A percentile compares a stretch with the other conserved stretches of the same genome.
Evolutionary conservation across 2,329 filamentous ascomycete species (phyloP).

Genomic region (Talaromyces atroroseus): DNA sequence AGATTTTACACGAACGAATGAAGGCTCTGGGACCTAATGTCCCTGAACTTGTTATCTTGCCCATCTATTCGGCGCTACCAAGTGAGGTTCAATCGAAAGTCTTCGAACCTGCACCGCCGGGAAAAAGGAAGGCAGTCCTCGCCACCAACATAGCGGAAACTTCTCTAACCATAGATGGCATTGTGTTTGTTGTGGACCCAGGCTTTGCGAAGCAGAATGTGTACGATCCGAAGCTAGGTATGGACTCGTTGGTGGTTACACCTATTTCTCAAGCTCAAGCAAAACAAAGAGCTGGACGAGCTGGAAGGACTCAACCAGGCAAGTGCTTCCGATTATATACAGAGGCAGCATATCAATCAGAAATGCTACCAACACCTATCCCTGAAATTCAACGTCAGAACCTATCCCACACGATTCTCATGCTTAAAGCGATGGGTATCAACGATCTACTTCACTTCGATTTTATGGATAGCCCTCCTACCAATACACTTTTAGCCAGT

Average conservation of each 20-base stretch:
- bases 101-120: slow-evolving; percentile 87
- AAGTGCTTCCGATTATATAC: slow-evolving; percentile 96
- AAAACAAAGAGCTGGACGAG: slow-evolving; percentile 86
- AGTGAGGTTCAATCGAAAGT: slow-evolving; percentile 91
- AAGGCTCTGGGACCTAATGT: slow-evolving; percentile 87
- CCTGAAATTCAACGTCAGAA: slow-evolving; percentile 97
- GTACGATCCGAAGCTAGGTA: slow-evolving; percentile 93
- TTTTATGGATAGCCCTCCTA: slow-evolving; percentile 97
- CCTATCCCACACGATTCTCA: slow-evolving; percentile 83
- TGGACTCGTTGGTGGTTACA: slow-evolving; percentile 93
- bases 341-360: slow-evolving; percentile 88
- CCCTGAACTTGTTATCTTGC: slow-evolving; percentile 85
- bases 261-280: slow-evolving; percentile 96
- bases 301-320: slow-evolving; percentile 88
- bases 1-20: slow-evolving; percentile 92
- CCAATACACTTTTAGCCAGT: slow-evolving; percentile 95
- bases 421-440: slow-evolving; percentile 99
- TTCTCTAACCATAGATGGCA: slow-evolving; percentile 94
- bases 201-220: slow-evolving; percentile 98
- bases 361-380: slow-evolving; percentile 94
- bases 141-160: slow-evolving; percentile 98
- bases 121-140: slow-evolving; percentile 88
- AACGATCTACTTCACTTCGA: slow-evolving; percentile 96
- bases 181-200: slow-evolving; percentile 95
- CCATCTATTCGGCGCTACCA: slow-evolving; percentile 91